phyloP scores from a whole-genome alignment of 2,329 filamentous ascomycete genomes.

The Aspergillus candidus region DNA sequence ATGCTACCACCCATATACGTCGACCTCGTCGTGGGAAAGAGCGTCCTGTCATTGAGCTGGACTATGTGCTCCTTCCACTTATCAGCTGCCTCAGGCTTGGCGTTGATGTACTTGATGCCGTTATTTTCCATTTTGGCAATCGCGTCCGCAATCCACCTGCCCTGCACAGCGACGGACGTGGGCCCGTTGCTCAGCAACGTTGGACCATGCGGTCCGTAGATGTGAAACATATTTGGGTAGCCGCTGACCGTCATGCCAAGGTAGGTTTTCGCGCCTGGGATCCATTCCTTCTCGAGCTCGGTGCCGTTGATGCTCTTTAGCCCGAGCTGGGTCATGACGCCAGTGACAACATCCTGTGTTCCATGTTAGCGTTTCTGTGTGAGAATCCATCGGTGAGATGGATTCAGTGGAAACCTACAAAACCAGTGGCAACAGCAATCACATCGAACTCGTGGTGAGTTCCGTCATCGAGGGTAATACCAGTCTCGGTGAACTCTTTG shows the following conservation, averaged over 20 bases:
- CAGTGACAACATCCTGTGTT: conserved; percentile 29
- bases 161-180: conserved; percentile 49
- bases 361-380: too few relatives aligned
- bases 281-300: conserved; percentile 32
- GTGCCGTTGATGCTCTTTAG: conserved; percentile 24
- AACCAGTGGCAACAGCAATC: conserved; percentile 39
- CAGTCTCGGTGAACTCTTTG: conserved; percentile 31
- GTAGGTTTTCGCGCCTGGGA: conserved; percentile 31
- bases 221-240: conserved; percentile 48
- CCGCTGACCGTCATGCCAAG: conserved; percentile 38
- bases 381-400: too few relatives aligned
- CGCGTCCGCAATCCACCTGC: conserved; percentile 49
- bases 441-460: conserved; percentile 33
- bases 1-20: too few relatives aligned
- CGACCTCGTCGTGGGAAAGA: too few relatives aligned
- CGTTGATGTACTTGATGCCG: conserved; percentile 48
- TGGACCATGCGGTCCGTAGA: conserved; percentile 53
- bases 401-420: conserved; percentile 5
- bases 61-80: too few relatives aligned
- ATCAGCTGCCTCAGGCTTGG: conserved; percentile 21
- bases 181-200: conserved; percentile 53
- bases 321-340: conserved; percentile 31
- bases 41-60: too few relatives aligned
- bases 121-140: conserved; percentile 46
- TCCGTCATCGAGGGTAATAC: conserved; percentile 38